Conservation (phyloP, 768 basidiomycete species). For the Rhizopogon vesiculosus region DNA sequence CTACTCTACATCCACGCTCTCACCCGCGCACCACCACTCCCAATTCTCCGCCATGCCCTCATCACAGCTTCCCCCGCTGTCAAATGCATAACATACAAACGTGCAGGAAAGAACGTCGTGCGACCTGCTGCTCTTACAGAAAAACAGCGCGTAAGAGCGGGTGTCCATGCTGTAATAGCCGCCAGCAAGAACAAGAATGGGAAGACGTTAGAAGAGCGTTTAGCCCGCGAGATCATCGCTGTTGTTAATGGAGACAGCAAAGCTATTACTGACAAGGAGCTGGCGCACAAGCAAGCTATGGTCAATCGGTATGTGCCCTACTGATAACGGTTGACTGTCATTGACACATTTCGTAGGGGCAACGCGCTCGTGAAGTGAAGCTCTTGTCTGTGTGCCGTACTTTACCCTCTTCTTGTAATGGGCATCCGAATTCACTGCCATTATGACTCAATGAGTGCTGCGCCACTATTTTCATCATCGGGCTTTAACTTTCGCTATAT, state of each 20-base stretch:
- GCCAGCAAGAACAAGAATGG: constrained; percentile 55
- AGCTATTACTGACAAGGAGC: constrained; percentile 57
- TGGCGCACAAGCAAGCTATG: constrained; percentile 65
- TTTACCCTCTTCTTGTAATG: background rate
- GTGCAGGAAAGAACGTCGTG: constrained; percentile 59
- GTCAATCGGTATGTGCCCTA: constrained; percentile 60
- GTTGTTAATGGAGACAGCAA: constrained; percentile 60
- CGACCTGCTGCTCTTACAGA: constrained; percentile 74
- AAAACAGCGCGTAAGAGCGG: constrained; percentile 70
- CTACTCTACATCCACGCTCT: constrained; percentile 70
- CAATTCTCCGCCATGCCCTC: constrained; percentile 74
- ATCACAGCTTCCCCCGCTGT: constrained; percentile 67
- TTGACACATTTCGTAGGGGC: constrained; percentile 13
- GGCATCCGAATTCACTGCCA: background rate
- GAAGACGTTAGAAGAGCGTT: constrained; percentile 55
- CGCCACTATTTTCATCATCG: background rate
- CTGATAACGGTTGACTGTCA: background rate
- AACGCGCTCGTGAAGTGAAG: constrained; percentile 5
- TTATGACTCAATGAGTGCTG: background rate
- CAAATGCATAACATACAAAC: constrained; percentile 50
- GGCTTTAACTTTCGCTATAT: too few species aligned
- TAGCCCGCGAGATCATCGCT: constrained; percentile 75
- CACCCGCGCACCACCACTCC: constrained; percentile 75
- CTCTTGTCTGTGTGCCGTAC: background rate
- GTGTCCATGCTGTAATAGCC: constrained; percentile 67